Evolutionary conservation across 805 yeast species (phyloP).

Genomic region (Metschnikowia matae): DNA sequence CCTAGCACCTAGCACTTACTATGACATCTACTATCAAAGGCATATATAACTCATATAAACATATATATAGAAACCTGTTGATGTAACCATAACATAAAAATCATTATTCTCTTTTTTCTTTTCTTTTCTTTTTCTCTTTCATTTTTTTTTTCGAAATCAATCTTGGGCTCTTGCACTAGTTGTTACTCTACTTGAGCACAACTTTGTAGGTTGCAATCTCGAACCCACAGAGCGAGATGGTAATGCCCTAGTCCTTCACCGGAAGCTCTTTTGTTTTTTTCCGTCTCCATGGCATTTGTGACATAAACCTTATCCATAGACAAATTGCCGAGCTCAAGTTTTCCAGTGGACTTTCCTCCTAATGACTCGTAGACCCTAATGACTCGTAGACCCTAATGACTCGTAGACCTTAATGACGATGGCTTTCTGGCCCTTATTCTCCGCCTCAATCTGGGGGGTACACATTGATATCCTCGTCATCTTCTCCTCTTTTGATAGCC

Average conservation of each 20-base stretch:
- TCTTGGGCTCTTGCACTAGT: background rate
- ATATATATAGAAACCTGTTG: too few species aligned
- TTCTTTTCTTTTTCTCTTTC: background rate
- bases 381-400: too few species aligned
- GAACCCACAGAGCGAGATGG: constrained; percentile 60
- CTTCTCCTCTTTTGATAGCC: constrained; percentile 83
- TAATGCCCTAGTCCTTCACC: constrained; percentile 31
- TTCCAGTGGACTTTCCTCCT: constrained; percentile 70
- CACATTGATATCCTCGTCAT: constrained; percentile 56
- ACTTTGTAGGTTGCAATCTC: constrained; percentile 68
- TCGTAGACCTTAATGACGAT: too few species aligned
- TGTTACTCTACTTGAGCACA: constrained; percentile 27
- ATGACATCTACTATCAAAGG: too few species aligned
- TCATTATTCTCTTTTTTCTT: background rate
- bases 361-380: constrained; percentile 82
- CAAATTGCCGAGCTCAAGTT: constrained; percentile 40
- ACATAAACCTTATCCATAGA: constrained; percentile 46
- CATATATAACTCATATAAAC: too few species aligned
- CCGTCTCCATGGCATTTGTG: constrained; percentile 61
- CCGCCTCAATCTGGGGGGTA: constrained; percentile 45
- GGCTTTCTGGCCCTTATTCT: constrained; percentile 36
- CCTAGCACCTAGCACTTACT: too few species aligned
- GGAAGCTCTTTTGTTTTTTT: constrained; percentile 42
- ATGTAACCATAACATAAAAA: background rate
- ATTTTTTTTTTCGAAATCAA: background rate